Evolutionary conservation across 2,329 filamentous ascomycete genomes (phyloP).

Genomic region (Fusarium dimerum): DNA sequence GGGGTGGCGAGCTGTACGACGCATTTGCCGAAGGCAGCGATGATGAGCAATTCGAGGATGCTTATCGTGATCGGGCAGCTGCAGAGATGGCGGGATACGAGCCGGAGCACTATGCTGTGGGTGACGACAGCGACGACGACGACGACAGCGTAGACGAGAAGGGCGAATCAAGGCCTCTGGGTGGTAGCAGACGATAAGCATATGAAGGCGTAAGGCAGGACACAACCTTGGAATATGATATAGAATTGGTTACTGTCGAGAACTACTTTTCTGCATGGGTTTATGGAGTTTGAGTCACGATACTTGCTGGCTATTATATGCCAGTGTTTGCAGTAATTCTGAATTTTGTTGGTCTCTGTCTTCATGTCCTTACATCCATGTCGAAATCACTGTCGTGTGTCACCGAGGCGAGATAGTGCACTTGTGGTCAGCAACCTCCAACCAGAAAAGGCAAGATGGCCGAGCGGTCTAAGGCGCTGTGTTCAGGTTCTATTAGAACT

Average conservation of each 20-base stretch:
- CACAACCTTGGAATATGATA: neutral
- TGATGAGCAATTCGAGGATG: slow-evolving; percentile 58
- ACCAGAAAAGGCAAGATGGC: neutral
- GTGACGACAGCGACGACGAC: slow-evolving; percentile 46
- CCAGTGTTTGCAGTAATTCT: too few species aligned
- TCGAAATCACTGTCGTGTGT: too few species aligned
- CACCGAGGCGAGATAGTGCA: neutral
- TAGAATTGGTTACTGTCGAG: neutral
- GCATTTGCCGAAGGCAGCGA: slow-evolving; percentile 87
- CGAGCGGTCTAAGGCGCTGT: neutral
- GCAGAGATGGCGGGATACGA: slow-evolving; percentile 36
- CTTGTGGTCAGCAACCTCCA: neutral
- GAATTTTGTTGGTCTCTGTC: too few species aligned
- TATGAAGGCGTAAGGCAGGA: neutral
- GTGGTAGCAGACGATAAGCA: slow-evolving; percentile 15
- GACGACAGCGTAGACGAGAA: slow-evolving; percentile 39
- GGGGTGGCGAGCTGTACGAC: slow-evolving; percentile 93
- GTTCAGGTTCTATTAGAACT: neutral
- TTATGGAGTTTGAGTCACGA: slow-evolving; percentile 18
- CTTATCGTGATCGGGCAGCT: slow-evolving; percentile 42
- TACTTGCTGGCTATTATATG: too few species aligned
- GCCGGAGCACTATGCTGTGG: slow-evolving; percentile 52
- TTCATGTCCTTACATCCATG: too few species aligned
- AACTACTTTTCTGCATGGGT: slow-evolving; percentile 23
- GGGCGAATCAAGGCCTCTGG: slow-evolving; percentile 27